Conservation (phyloP, 2,329 filamentous ascomycete genomes). For the Camillea tinctor region DNA sequence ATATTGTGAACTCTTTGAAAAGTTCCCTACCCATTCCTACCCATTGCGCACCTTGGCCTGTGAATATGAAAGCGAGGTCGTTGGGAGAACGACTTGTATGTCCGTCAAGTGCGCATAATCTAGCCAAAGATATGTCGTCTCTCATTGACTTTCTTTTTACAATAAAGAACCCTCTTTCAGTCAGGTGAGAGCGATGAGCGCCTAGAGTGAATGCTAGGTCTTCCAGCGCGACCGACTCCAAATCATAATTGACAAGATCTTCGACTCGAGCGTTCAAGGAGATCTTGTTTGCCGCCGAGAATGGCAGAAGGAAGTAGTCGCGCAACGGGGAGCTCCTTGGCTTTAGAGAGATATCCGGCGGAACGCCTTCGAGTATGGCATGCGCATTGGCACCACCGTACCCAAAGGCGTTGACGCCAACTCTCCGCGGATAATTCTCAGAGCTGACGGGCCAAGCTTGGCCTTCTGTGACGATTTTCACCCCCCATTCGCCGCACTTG, state of each 20-base stretch:
- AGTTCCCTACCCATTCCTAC: conserved; percentile 29
- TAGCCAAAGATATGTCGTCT: background rate
- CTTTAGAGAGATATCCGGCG: background rate
- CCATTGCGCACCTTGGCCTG: conserved; percentile 32
- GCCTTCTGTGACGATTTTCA: too few relatives aligned
- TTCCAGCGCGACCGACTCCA: too few relatives aligned
- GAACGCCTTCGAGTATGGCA: conserved; percentile 6
- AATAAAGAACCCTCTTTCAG: background rate
- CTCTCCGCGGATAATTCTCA: background rate
- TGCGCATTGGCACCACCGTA: conserved; percentile 34
- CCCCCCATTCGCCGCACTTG: too few relatives aligned
- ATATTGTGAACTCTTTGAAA: conserved; percentile 12
- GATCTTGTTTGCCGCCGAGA: background rate
- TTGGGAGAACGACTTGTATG: background rate
- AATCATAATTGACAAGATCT: too few relatives aligned
- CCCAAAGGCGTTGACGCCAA: conserved; percentile 31
- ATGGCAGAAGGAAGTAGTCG: background rate
- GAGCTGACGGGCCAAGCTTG: too few relatives aligned
- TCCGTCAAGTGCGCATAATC: conserved; percentile 1
- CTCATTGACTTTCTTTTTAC: background rate
- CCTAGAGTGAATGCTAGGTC: background rate
- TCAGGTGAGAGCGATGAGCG: background rate
- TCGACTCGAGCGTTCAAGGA: background rate
- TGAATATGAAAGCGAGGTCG: conserved; percentile 26
- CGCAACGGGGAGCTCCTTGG: too few relatives aligned